Evolutionary conservation across 2,329 filamentous ascomycete species (phyloP).

Genomic region (Pyrenochaeta sp.): DNA sequence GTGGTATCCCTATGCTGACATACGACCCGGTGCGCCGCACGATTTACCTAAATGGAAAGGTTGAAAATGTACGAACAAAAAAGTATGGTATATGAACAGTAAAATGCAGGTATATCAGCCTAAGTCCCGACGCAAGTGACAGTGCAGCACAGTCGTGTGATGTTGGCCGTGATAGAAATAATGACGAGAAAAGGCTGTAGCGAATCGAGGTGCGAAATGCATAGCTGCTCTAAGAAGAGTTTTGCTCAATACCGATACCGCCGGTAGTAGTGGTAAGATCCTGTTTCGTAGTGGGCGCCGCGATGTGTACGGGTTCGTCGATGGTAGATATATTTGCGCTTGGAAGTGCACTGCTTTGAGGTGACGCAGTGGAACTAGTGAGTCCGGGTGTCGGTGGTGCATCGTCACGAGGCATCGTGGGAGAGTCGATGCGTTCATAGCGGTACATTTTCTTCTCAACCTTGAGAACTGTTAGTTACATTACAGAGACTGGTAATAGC

Average conservation of each 20-base stretch:
- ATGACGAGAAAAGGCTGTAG: not conserved
- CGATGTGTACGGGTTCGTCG: constrained; percentile 51
- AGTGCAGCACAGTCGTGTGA: constrained; percentile 4
- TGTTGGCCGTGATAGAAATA: not conserved
- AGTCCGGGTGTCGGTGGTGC: constrained; percentile 68
- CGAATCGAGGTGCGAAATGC: constrained; percentile 4
- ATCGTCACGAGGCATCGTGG: constrained; percentile 33
- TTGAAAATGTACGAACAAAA: not conserved
- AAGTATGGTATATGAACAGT: constrained; percentile 38
- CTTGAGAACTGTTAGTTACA: constrained; percentile 22
- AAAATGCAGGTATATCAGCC: constrained; percentile 25
- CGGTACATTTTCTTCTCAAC: constrained; percentile 61
- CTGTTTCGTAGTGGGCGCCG: constrained; percentile 20
- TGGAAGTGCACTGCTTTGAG: constrained; percentile 71
- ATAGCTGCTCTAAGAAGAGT: constrained; percentile 12
- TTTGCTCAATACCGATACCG: constrained; percentile 27
- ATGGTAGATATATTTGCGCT: constrained; percentile 69
- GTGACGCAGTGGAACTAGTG: constrained; percentile 74
- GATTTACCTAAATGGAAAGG: not conserved
- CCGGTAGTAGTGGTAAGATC: constrained; percentile 13
- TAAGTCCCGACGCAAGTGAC: constrained; percentile 12
- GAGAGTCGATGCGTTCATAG: constrained; percentile 45
- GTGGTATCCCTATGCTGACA: not conserved
- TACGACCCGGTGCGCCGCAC: not conserved
- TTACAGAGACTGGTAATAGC: not conserved